Evolutionary conservation across 306 rosid genomes (phyloP), one percentile per base, ranked within the genome.

Genomic region (Castanopsis chinensis): DNA sequence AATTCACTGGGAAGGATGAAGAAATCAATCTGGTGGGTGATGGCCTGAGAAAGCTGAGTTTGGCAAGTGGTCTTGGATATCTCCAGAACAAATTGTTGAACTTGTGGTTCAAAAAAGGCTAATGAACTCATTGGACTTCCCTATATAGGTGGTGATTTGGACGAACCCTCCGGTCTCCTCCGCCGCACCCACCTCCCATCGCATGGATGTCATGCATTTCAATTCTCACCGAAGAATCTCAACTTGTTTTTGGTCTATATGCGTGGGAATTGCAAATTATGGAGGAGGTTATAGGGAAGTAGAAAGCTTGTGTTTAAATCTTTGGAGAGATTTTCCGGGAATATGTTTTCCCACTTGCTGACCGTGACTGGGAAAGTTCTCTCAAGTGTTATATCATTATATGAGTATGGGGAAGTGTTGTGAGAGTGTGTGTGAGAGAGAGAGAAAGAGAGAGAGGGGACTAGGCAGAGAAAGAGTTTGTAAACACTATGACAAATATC

Each of bases 151-250:
- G 72, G 14, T 68, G 52, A 19, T 33, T 45, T 0, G 87, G 97
- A 55, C 97, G 75, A 45, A 91, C 69, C 72, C 93, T 79, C 78
- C 96, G 67, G 77, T 94, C 97, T 1, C 82, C 86, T 6, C 82
- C 87, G 14, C 87, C 86, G 78, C 90, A 54, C 33, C 84, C 78
- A 1, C 82, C 91, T 35, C 89, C 89, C 54, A 91, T 84, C 45
- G 99, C 84, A 67, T 90, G 92, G 80, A 92, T 84, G 71, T 92
- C 97, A 83, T 95, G 99, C 99, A 95, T 95, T 87, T 86, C 82
- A 32, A 43, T 23, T 23, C 19, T 23, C 9, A 63, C 69, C 7
- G 41, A 65, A 71, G 23, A 6, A 12, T 41, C 18, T 20, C 8
- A 0, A 35, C 9, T 49, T 57, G 25, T 6, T n/a, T 37, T 37